Conservation (phyloP, 2,329 filamentous ascomycete species). For the Anthostomella pinea region DNA sequence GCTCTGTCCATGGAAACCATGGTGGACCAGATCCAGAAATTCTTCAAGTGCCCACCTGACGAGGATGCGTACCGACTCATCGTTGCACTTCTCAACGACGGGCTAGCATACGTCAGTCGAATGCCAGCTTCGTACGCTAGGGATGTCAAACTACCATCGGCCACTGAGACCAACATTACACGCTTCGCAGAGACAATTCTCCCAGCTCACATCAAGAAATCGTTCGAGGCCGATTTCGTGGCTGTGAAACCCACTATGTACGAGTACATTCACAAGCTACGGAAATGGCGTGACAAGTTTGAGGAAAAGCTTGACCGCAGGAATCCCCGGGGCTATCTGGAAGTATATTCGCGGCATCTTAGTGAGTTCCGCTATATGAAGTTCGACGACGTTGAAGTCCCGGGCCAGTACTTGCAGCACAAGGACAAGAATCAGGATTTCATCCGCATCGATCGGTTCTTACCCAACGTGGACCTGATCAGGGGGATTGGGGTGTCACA, state of each 20-base stretch:
- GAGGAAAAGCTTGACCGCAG: constrained; percentile 95
- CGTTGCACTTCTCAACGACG: constrained; percentile 95
- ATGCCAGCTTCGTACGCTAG: constrained; percentile 83
- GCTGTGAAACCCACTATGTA: constrained; percentile 93
- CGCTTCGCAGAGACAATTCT: constrained; percentile 95
- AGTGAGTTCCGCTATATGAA: constrained; percentile 97
- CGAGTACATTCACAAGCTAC: constrained; percentile 96
- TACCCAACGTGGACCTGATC: constrained; percentile 91
- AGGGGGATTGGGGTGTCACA: constrained; percentile 89
- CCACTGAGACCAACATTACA: constrained; percentile 94
- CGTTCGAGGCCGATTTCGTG: constrained; percentile 98
- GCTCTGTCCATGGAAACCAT: constrained; percentile 99
- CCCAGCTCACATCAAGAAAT: constrained; percentile 89
- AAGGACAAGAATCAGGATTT: constrained; percentile 99
- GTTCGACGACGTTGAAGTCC: constrained; percentile 97
- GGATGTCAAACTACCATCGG: constrained; percentile 83
- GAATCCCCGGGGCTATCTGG: constrained; percentile 68
- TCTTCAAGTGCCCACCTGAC: constrained; percentile 98
- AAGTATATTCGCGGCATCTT: constrained; percentile 83
- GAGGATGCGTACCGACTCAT: constrained; percentile 97
- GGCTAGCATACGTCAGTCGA: constrained; percentile 84
- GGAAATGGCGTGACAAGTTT: constrained; percentile 95
- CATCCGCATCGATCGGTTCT: constrained; percentile 92
- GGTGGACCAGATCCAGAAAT: constrained; percentile 98
- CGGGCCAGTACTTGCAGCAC: constrained; percentile 93